Base-by-base conservation (phyloP, 768 basidiomycete species). In the Nevesoporus exiguus region DNA sequence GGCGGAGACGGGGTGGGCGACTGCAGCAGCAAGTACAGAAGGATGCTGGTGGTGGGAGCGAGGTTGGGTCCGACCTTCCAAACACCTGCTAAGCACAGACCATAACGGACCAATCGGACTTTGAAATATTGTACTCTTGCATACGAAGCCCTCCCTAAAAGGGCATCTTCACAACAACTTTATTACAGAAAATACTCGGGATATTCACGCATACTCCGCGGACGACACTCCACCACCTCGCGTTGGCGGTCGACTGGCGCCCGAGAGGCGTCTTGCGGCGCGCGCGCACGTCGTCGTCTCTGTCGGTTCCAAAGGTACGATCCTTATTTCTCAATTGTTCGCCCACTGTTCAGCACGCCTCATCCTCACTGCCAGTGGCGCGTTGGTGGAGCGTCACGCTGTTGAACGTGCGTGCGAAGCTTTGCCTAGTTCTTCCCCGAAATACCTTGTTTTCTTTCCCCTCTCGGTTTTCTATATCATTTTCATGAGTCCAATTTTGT, bases 1-100 rank as follows among this genome's bases (percentile, higher is more conserved):
- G 76, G 78, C 74, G 74, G 73, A 74, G 74, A 74, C 64, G 72
- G 71, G 59, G 45, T 62, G 68, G 68, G 70, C 70, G 31, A 56
- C 55, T 36, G 53, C 54, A 51, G 42, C 57, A 63, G 56, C 69
- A 65, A 70, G 60, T 54, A 57, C 64, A 67, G 71, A 67, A 67
- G 66, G 67, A 76, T 74, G 70, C 74, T 76, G 78, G 77, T 80
- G 78, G 81, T 78, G 78, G 80, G 78, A 76, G 77, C 74, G 77
- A 79, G 77, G 74, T 75, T 75, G 74, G 71, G 70, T 63, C 69
- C 72, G 72, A 74, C 74, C 74, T 72, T 69, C 70, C 65, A 67
- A 69, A 72, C 65, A 62, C 68, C 66, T 67, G 69, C 66, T 69
- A 71, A 70, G 67, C 67, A 69, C 67, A 69, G 69, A 69, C 67